Evolutionary conservation across 257 asterid species (phyloP).

Genomic region (Capsicum pubescens): DNA sequence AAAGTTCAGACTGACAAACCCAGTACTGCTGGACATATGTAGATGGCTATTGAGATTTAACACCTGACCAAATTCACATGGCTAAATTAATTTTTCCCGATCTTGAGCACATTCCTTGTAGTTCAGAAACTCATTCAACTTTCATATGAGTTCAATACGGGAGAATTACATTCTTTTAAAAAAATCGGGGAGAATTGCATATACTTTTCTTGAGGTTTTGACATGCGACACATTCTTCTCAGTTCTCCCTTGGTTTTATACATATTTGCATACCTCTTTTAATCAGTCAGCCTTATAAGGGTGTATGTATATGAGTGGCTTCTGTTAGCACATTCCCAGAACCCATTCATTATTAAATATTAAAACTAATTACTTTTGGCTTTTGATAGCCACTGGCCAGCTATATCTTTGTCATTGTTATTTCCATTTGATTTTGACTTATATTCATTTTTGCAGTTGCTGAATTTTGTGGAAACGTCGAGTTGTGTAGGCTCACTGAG

Average conservation of each 20-base stretch:
- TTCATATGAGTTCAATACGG: neutral
- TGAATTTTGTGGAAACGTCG: conserved; percentile 89
- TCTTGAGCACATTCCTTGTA: neutral
- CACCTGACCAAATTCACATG: neutral
- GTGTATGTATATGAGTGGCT: neutral
- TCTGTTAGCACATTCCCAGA: neutral
- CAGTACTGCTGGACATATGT: neutral
- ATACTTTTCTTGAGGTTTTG: neutral
- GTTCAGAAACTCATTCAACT: neutral
- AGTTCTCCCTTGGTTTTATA: no score
- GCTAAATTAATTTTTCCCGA: neutral
- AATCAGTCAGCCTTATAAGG: neutral
- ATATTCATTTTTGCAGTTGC: conserved; percentile 69
- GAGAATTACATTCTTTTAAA: neutral
- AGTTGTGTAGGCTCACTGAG: conserved; percentile 93
- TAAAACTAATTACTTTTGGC: neutral
- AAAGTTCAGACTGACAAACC: neutral
- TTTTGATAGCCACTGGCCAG: conserved; percentile 10
- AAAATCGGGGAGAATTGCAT: neutral
- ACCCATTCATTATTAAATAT: conserved; percentile 1
- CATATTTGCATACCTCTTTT: no score
- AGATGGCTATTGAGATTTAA: neutral
- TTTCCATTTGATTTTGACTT: conserved; percentile 31
- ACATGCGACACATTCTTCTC: neutral
- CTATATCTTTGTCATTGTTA: neutral